phyloP scores from a whole-genome alignment of 495 filamentous ascomycete genomes.

The Coniosporium apollinis region DNA sequence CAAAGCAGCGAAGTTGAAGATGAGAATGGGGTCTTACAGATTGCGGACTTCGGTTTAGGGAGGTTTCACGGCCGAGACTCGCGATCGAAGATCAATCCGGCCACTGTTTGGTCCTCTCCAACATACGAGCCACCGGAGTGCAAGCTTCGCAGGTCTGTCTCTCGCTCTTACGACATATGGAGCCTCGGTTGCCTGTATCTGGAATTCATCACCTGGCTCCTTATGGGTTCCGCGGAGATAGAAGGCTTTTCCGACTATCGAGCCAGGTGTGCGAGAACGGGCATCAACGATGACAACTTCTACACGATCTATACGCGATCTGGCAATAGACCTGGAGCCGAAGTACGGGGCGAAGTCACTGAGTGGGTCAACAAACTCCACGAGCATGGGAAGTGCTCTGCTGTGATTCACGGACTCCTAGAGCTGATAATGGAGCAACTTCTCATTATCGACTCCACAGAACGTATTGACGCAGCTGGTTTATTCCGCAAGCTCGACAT shows the following conservation, averaged over 20 bases:
- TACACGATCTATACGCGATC: background rate
- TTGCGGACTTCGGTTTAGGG: conserved; percentile 13
- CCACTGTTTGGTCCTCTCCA: background rate
- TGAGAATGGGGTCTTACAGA: conserved; percentile 7
- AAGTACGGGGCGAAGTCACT: background rate
- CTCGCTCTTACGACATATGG: conserved; percentile 11
- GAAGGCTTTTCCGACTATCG: conserved; percentile 2
- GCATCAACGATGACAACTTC: background rate
- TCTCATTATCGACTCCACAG: conserved; percentile 3
- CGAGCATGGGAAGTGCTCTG: conserved; percentile 3
- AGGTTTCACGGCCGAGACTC: conserved; percentile 9
- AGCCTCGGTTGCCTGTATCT: conserved; percentile 9
- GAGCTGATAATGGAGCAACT: conserved; percentile 3
- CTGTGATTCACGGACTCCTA: conserved; percentile 3
- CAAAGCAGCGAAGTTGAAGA: conserved; percentile 1
- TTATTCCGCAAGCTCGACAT: background rate
- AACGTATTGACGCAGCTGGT: conserved; percentile 1
- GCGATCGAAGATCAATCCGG: conserved; percentile 2
- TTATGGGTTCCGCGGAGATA: conserved; percentile 1
- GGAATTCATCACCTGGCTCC: conserved; percentile 11
- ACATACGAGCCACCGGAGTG: conserved; percentile 9
- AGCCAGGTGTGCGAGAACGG: no score
- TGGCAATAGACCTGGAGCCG: background rate
- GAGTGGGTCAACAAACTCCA: conserved; percentile 4
- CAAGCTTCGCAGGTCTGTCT: conserved; percentile 1